Base-by-base conservation (phyloP, 2,329 filamentous ascomycete genomes). In the Blastomyces parvus region DNA sequence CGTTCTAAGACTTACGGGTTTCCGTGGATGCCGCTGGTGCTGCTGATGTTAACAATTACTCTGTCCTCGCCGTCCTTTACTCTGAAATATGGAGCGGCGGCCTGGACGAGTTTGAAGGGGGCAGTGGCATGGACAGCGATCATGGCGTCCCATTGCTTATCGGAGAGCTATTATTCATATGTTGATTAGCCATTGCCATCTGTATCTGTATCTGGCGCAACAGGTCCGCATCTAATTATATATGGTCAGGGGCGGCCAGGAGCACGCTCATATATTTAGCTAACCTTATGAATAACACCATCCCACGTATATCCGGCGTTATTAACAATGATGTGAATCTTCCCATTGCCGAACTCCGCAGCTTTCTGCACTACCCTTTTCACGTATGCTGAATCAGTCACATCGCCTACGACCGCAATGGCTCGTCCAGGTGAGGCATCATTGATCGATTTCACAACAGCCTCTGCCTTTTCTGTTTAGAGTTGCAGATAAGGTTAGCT, bases 251-350 rank as follows among this genome's bases (percentile, higher is more conserved):
- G 9, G 36, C 36, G 36, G 36, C 36, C 9, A 3, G 36, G 36
- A 13, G 36, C 36, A 38, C 36, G 36, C 11, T 38, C 8, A 53
- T 44, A 44, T 38, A 42, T 56, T 65, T 63, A n/a, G 67, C 63
- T 17, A 27, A 83, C 82, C 78, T 94, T 95, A 81, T 95, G 90
- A 68, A 95, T 91, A 48, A 95, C 90, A 7, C 88, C 91, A 74
- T 96, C 91, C 90, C 91, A 96, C 0, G 91, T 96, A 77, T 90
- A 95, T 52, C 90, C 91, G 0, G 91, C 91, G 74, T 96, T 96
- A 77, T 96, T 95, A 64, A 96, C 89, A 63, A 96, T 88, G 73
- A 94, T 88, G 75, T 96, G 88, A 66, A 96, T 91, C 81, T 95
- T 95, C 71, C 90, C 91, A 67, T 83, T 80, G 64, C 91, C 91